A percentile compares a stretch with the other conserved stretches of the same genome.
Conservation (phyloP, 2,329 filamentous ascomycete species). For the Verruconis gallopava region DNA sequence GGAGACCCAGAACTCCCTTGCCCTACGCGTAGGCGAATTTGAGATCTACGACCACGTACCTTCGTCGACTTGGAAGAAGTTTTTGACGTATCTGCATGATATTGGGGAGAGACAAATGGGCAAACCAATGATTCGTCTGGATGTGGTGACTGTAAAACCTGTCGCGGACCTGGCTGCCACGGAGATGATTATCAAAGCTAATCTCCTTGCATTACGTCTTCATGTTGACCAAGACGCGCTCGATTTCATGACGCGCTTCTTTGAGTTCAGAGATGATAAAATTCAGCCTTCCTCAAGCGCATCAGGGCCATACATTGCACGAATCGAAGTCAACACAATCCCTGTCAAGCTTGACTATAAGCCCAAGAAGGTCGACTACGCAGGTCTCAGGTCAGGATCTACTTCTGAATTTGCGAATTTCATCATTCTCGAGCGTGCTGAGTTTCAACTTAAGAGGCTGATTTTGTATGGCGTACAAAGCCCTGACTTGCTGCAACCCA, state of each 20-base stretch:
- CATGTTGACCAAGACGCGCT: constrained; percentile 96
- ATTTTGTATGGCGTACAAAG: constrained; percentile 89
- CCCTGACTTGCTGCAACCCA: constrained; percentile 80
- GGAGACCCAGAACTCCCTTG: constrained; percentile 78
- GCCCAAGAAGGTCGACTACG: constrained; percentile 94
- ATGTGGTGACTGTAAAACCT: constrained; percentile 78
- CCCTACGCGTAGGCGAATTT: constrained; percentile 68
- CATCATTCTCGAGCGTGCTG: constrained; percentile 75
- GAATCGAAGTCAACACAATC: constrained; percentile 74
- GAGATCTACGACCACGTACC: constrained; percentile 91
- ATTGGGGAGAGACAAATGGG: constrained; percentile 75
- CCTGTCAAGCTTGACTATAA: constrained; percentile 90
- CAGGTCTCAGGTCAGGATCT: constrained; percentile 77
- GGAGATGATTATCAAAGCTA: constrained; percentile 72
- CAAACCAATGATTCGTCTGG: constrained; percentile 79
- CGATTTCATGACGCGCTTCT: constrained; percentile 94
- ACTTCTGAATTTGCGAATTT: constrained; percentile 99
- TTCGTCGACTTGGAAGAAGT: constrained; percentile 96
- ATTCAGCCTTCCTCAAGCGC: not conserved
- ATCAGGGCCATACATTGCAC: constrained; percentile 61
- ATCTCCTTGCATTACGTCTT: constrained; percentile 69
- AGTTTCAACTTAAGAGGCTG: constrained; percentile 73
- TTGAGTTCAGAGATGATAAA: constrained; percentile 82
- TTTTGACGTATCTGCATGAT: constrained; percentile 84
- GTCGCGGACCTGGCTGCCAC: constrained; percentile 73